Evolutionary conservation across 2,329 filamentous ascomycete species (phyloP).

Genomic region (Pleomassaria siparia): DNA sequence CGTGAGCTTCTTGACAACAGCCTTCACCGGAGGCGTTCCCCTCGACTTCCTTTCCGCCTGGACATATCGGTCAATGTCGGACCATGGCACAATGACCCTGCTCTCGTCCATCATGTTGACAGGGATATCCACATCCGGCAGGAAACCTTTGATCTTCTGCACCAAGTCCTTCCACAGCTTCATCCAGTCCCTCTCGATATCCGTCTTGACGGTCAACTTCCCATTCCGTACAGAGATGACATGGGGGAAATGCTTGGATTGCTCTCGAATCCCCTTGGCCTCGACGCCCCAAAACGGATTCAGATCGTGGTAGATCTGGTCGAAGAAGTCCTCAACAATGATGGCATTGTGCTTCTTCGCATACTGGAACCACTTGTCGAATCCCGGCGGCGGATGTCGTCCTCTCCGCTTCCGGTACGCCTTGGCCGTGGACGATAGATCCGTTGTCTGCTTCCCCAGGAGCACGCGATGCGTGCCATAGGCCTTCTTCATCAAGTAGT

Average conservation of each 20-base stretch:
- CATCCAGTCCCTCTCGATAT: slow-evolving; percentile 41
- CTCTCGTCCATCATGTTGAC: slow-evolving; percentile 55
- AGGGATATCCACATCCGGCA: slow-evolving; percentile 52
- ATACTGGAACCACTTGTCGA: slow-evolving; percentile 52
- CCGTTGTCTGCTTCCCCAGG: slow-evolving; percentile 40
- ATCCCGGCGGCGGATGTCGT: slow-evolving; percentile 54
- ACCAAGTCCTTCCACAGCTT: slow-evolving; percentile 47
- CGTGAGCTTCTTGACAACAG: slow-evolving; percentile 22
- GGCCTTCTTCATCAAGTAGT: slow-evolving; percentile 39
- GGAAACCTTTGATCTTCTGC: slow-evolving; percentile 34
- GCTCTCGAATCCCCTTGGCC: slow-evolving; percentile 45
- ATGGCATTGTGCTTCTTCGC: slow-evolving; percentile 46
- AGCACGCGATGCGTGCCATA: slow-evolving; percentile 33
- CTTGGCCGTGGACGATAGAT: slow-evolving; percentile 41
- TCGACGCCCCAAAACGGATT: slow-evolving; percentile 53
- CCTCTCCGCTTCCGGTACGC: slow-evolving; percentile 49
- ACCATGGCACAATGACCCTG: slow-evolving; percentile 51
- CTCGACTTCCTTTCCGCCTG: slow-evolving; percentile 31
- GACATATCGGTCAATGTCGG: slow-evolving; percentile 46
- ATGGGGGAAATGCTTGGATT: slow-evolving; percentile 42
- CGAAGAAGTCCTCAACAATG: slow-evolving; percentile 54
- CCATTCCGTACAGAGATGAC: slow-evolving; percentile 47
- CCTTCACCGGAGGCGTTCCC: slow-evolving; percentile 23
- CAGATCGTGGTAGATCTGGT: slow-evolving; percentile 54
- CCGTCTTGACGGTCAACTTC: slow-evolving; percentile 33